Evolutionary conservation across 495 filamentous ascomycete species (phyloP).

Genomic region (Neurospora tetraspora): DNA sequence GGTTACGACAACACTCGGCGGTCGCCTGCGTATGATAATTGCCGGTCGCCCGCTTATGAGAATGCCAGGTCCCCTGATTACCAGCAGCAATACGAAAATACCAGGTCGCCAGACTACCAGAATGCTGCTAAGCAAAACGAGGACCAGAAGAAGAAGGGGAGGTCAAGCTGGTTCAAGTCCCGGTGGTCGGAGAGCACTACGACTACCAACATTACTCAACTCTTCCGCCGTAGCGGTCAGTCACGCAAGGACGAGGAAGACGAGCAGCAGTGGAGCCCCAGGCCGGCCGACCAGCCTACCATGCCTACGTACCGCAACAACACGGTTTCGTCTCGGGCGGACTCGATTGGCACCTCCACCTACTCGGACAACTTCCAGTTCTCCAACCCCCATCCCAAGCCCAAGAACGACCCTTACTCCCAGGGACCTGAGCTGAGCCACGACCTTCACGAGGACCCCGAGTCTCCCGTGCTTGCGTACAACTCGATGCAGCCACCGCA

Average conservation of each 20-base stretch:
- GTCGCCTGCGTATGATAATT: not conserved
- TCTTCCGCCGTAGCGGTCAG: slow-evolving; percentile 41
- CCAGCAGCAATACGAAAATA: slow-evolving; percentile 28
- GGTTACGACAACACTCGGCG: slow-evolving; percentile 28
- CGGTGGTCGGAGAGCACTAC: slow-evolving; percentile 91
- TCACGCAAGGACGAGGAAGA: slow-evolving; percentile 34
- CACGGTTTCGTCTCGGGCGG: slow-evolving; percentile 50
- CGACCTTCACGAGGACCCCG: slow-evolving; percentile 8
- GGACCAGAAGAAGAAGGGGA: slow-evolving; percentile 83
- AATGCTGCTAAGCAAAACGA: slow-evolving; percentile 49
- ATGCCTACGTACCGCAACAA: slow-evolving; percentile 12
- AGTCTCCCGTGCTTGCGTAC: slow-evolving; percentile 7
- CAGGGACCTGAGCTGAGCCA: slow-evolving; percentile 38
- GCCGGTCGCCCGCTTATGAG: slow-evolving; percentile 30
- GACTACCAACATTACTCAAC: slow-evolving; percentile 49
- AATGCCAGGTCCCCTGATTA: slow-evolving; percentile 34
- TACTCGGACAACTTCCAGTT: slow-evolving; percentile 54
- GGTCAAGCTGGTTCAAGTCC: slow-evolving; percentile 84
- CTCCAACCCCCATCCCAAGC: slow-evolving; percentile 52
- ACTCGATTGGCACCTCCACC: slow-evolving; percentile 43
- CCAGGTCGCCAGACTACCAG: slow-evolving; percentile 32
- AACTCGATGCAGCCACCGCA: slow-evolving; percentile 23
- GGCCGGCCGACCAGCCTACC: not conserved
- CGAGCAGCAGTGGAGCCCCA: slow-evolving; percentile 15
- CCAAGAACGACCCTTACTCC: slow-evolving; percentile 48